Evolutionary conservation across 768 basidiomycete species (phyloP).

Genomic region (Suillus variegatus): DNA sequence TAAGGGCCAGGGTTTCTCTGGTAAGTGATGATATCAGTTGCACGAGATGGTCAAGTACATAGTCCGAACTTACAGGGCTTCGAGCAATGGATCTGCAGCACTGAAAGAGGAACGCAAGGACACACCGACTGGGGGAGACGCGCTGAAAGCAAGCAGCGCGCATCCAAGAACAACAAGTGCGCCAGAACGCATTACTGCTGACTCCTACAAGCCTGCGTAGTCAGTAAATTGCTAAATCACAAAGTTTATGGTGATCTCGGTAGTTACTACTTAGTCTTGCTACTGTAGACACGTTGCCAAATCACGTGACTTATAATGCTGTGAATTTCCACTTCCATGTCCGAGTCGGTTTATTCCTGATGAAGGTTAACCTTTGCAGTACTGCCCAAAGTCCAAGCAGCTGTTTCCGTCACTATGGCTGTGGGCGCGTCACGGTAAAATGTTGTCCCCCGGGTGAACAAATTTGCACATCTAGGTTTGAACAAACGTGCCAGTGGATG

Average conservation of each 20-base stretch:
- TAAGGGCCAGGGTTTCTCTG: constrained; percentile 81
- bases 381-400: not conserved
- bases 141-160: constrained; percentile 19
- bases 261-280: no score
- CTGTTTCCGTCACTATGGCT: not conserved
- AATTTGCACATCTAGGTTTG: not conserved
- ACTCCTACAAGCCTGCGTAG: not conserved
- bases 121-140: constrained; percentile 32
- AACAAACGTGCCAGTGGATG: not conserved
- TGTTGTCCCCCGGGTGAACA: not conserved
- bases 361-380: not conserved
- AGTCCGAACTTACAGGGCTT: constrained; percentile 28
- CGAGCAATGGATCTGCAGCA: constrained; percentile 28
- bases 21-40: not conserved
- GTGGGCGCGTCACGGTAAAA: not conserved
- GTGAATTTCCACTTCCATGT: no score
- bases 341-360: not conserved
- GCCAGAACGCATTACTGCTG: not conserved
- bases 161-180: constrained; percentile 8
- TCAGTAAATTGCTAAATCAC: not conserved
- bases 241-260: not conserved
- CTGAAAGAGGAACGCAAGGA: constrained; percentile 31
- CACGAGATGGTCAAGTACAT: not conserved
- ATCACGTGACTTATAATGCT: not conserved
- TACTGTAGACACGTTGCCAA: not conserved